Evolutionary conservation across 768 basidiomycete species (phyloP).

Genomic region (Tricholoma sp.): DNA sequence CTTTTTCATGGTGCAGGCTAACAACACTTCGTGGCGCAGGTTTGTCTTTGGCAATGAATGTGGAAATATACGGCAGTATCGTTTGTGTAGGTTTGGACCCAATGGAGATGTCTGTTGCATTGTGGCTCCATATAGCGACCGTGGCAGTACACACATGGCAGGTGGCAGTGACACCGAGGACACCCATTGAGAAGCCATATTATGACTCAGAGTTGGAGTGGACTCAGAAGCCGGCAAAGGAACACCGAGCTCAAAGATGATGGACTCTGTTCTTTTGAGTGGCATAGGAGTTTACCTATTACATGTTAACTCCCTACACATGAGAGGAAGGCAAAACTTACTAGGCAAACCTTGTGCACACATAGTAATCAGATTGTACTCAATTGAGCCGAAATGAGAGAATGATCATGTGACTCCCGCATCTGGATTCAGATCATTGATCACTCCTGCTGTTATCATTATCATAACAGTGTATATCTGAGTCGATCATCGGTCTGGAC

Average conservation of each 20-base stretch:
- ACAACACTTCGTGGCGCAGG: no score
- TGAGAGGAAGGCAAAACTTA: conserved; percentile 1
- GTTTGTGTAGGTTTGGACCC: no score
- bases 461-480: no score
- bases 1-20: no score
- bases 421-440: no score
- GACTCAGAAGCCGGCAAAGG: background rate
- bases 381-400: background rate
- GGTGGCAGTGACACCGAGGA: background rate
- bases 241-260: background rate
- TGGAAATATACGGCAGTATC: no score
- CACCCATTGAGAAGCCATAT: background rate
- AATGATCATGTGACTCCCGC: background rate
- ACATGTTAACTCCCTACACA: background rate
- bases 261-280: background rate
- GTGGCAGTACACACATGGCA: background rate
- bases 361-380: background rate
- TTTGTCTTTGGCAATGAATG: no score
- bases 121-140: no score
- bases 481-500: no score
- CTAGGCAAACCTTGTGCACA: background rate
- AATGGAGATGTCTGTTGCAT: no score
- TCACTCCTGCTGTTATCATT: no score
- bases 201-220: background rate
- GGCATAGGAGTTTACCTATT: background rate